Base-by-base conservation (phyloP, 2,329 filamentous ascomycete genomes). In the Aureobasidium sp. region DNA sequence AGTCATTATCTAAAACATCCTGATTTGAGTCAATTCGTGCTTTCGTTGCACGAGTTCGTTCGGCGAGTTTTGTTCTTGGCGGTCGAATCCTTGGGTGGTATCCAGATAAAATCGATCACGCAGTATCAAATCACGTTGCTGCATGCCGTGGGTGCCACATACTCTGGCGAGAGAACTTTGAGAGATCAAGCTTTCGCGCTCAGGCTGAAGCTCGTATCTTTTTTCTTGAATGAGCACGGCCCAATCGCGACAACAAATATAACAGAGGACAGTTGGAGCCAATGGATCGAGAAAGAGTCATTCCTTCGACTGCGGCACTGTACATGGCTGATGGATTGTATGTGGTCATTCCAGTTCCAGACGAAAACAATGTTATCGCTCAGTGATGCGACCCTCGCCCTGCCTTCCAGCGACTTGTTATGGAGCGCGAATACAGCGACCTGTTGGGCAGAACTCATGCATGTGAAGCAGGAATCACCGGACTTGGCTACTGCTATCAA, bases 271-370 rank as follows among this genome's bases (percentile, higher is more conserved):
- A 15, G 33, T 10, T 43, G 54, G 38, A 10, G 9, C 16, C 47
- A 16, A 11, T 73, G 72, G 71, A 36, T 40, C 23, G 43, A 66
- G 2, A 50, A 55, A 20, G 71, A 73, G 53, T 54, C 51, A 23
- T 55, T 48, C 6, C 54, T 64, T 7, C 66, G 72, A 11, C 60
- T 69, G 18, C 69, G 66, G 9, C 68, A 71, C 60, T 59, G 63
- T 31, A 70, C 69, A 29, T 72, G 73, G 71, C 47, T 75, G 16
- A 42, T 73, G 23, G 71, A 74, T 48, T 69, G 61, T 54, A 71
- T 71, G 42, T 66, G 68, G 50, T 54, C 61, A 18, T 71, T 69
- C 43, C 69, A 72, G 15, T 69, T 71, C 33, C 64, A 67, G 18
- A 50, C 42, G 8, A 48, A 45, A 36, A 64, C 68, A 18, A 16